Evolutionary conservation across 495 filamentous ascomycete species (phyloP), one percentile per base, ranked within the genome.

Genomic region (Neohortaea acidophila): DNA sequence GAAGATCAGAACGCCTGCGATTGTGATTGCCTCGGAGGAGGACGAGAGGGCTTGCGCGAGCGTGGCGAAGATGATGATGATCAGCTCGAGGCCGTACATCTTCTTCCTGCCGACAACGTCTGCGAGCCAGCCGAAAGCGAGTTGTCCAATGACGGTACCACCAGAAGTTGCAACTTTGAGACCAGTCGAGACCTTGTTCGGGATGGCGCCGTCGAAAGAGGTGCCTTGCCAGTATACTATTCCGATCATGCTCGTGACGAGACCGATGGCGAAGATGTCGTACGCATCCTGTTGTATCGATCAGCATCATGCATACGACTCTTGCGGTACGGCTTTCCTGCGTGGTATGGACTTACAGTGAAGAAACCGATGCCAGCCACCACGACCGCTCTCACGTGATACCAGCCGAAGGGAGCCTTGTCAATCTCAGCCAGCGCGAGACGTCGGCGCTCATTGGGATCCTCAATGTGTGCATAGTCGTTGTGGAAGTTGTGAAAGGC

Each of bases 141-240:
- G 57, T 59, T 92, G 84, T 29, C 85, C 85, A 43, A 92, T 60
- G 44, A 91, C 81, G 18, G 82, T 91, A 29, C 85, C 84, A 41
- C 72, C 77, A 8, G 79, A 86, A n/a, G 84, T 89, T 6, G 84
- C 71, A 11, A 84, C 75, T 59, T 93, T 93, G 63, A 93, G 84
- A 33, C 79, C 82, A 2, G 79, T 86, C 51, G 87, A 56, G 7
- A 76, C 70, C 41, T 55, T 59, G 36, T 62, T 65, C 18, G 75
- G 75, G 51, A 83, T 77, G 2, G 51, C 43, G 25, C 59, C 59
- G 22, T 41, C 45, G 20, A 38, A 31, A 20, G 44, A 21, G 21
- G 77, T 70, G 19, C 53, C 55, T 17, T 73, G 66, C 61, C 66
- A 83, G 66, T 71, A 84, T 40, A 80, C 77, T n/a, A 84, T 65